phyloP scores from a whole-genome alignment of 352 stramenopile species.

The Globisporangium lucens region DNA sequence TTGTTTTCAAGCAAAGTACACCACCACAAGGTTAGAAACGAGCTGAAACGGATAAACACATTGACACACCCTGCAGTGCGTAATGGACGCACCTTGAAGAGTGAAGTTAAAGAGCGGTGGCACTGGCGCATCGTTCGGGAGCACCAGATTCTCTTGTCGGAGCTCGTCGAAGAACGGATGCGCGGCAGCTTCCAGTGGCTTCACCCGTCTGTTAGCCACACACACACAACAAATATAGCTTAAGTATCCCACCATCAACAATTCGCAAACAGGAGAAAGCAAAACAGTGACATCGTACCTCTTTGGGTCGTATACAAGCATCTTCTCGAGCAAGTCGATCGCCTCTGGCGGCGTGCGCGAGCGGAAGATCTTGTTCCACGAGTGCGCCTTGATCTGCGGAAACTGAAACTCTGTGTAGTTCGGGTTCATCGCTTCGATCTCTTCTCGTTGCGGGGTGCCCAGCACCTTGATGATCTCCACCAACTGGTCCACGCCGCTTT shows the following conservation, averaged over 20 bases:
- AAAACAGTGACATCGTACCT: constrained; percentile 49
- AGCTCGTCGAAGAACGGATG: constrained; percentile 99
- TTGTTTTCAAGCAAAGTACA: constrained; percentile 3
- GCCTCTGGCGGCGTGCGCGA: constrained; percentile 94
- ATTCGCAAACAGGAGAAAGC: neutral
- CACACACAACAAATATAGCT: constrained; percentile 1
- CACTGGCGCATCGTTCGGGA: constrained; percentile 85
- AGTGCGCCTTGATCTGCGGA: constrained; percentile 98
- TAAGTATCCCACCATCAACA: neutral
- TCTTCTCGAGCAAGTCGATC: constrained; percentile 96
- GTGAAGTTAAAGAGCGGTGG: constrained; percentile 95
- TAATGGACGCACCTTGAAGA: constrained; percentile 53
- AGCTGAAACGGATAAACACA: no score
- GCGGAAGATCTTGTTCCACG: constrained; percentile 97
- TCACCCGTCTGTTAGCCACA: constrained; percentile 40
- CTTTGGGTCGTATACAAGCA: constrained; percentile 97
- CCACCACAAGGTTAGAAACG: neutral
- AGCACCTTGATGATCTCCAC: constrained; percentile 99
- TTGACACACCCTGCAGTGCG: no score
- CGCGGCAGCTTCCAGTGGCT: constrained; percentile 82
- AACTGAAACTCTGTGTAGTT: constrained; percentile 99
- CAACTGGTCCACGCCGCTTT: constrained; percentile 98
- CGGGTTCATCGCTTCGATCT: constrained; percentile 99
- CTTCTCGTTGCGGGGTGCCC: constrained; percentile 96
- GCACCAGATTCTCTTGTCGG: constrained; percentile 65